These are phyloP conservation scores for Primulina tabacum DNA, from an alignment of 257 asterid species.

Conservation along the genomic window DNA sequence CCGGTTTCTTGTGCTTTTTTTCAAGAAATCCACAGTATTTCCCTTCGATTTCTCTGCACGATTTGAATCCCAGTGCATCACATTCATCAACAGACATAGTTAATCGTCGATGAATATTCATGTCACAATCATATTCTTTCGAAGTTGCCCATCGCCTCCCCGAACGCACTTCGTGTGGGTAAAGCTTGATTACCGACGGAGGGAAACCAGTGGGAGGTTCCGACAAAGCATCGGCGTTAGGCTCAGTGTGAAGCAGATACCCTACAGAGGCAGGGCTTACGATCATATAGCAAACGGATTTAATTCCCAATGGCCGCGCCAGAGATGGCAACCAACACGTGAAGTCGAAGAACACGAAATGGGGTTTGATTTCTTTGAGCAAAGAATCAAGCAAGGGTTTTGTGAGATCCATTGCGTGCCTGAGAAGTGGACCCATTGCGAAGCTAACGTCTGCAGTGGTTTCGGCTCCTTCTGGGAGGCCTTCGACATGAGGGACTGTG, in stretches of 20 bases:
- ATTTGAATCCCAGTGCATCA: slow-evolving; percentile 40
- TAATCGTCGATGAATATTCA: slow-evolving; percentile 21
- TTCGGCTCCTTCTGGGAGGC: slow-evolving; percentile 48
- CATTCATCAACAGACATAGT: slow-evolving; percentile 20
- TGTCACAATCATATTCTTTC: slow-evolving; percentile 7
- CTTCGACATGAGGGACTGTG: slow-evolving; percentile 41
- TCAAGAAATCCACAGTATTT: slow-evolving; percentile 25
- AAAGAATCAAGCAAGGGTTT: slow-evolving; percentile 29
- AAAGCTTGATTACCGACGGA: slow-evolving; percentile 25
- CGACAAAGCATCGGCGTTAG: background rate
- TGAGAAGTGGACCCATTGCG: slow-evolving; percentile 22
- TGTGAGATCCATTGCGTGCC: slow-evolving; percentile 48
- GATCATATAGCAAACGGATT: slow-evolving; percentile 34
- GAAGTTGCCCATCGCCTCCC: background rate
- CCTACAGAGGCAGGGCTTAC: slow-evolving; percentile 36
- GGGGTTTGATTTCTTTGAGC: slow-evolving; percentile 33
- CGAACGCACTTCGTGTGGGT: slow-evolving; percentile 11
- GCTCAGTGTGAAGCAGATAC: slow-evolving; percentile 21
- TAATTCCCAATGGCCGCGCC: slow-evolving; percentile 33
- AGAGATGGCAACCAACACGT: slow-evolving; percentile 48
- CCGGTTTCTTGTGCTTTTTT: slow-evolving; percentile 26
- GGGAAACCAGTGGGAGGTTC: slow-evolving; percentile 30
- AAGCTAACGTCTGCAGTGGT: slow-evolving; percentile 41
- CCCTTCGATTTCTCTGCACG: slow-evolving; percentile 41
- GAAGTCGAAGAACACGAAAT: slow-evolving; percentile 46